A percentile compares a stretch with the other conserved stretches of the same genome.
These are phyloP conservation scores for Phialocephala subalpina DNA, from an alignment of 2,329 filamentous ascomycete species.

Conservation along the genomic window DNA sequence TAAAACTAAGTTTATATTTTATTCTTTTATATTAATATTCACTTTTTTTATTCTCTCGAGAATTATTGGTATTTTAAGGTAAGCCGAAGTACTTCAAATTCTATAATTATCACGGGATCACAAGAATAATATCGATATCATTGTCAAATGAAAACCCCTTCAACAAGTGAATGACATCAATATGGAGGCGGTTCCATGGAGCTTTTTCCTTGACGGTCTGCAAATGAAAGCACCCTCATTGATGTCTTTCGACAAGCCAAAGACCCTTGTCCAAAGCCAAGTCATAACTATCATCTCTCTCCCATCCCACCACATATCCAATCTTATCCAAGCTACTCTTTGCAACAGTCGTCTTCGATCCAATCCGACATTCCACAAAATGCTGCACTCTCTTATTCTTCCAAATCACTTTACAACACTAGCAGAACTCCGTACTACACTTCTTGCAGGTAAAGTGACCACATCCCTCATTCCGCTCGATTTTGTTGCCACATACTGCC, in stretches of 20 bases:
- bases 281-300: slow-evolving; percentile 24
- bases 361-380: slow-evolving; percentile 7
- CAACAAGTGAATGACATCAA: no score
- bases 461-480: slow-evolving; percentile 24
- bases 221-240: no score
- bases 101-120: no score
- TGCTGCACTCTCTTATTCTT: slow-evolving; percentile 5
- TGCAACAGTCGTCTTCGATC: not conserved
- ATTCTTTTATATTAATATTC: no score
- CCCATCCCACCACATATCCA: slow-evolving; percentile 10
- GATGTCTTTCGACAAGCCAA: slow-evolving; percentile 5
- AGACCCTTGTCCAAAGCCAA: slow-evolving; percentile 12
- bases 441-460: slow-evolving; percentile 21
- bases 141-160: no score
- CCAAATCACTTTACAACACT: slow-evolving; percentile 24
- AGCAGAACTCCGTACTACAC: slow-evolving; percentile 25
- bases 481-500: slow-evolving; percentile 19
- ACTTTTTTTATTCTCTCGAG: no score
- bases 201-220: no score
- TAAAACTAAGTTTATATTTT: no score
- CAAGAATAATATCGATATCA: no score
- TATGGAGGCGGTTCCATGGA: no score
- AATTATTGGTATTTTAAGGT: no score
- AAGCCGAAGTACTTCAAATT: no score
- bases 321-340: slow-evolving; percentile 5